A percentile compares a stretch with the other conserved stretches of the same genome.
These are phyloP conservation scores for Linderina pennispora DNA, from an alignment of 192 early-diverging fungal species.

Conservation along the genomic window DNA sequence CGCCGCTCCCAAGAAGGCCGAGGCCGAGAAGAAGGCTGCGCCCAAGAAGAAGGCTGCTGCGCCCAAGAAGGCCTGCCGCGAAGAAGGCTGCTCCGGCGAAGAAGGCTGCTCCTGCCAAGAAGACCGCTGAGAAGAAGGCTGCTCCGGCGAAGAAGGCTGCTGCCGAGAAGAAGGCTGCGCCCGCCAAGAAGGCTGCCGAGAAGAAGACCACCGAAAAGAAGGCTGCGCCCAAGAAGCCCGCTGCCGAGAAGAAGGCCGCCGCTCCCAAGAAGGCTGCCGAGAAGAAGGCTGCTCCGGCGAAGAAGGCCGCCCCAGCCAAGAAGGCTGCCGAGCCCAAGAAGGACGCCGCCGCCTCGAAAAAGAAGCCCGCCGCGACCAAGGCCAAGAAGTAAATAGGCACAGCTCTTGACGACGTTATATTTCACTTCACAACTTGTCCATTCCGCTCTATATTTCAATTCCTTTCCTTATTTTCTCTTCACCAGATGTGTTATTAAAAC, in stretches of 20 bases:
- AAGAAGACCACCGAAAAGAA: conserved; percentile 10
- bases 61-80: not conserved
- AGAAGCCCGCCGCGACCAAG: conserved; percentile 9
- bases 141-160: conserved; percentile 1
- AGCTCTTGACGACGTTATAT: too few species aligned
- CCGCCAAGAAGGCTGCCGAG: conserved; percentile 2
- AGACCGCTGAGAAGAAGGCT: too few species aligned
- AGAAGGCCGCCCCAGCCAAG: conserved; percentile 13
- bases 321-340: conserved; percentile 20
- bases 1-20: conserved; percentile 11
- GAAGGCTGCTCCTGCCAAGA: conserved; percentile 15
- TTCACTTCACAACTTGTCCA: not conserved
- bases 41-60: conserved; percentile 6
- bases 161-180: not conserved
- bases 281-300: conserved; percentile 15
- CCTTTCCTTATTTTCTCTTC: not conserved
- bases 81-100: conserved; percentile 6
- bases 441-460: not conserved
- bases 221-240: not conserved
- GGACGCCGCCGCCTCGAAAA: conserved; percentile 15
- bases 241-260: conserved; percentile 19
- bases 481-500: too few species aligned
- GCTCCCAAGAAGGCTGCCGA: conserved; percentile 8
- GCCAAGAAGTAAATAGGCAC: not conserved
- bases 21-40: conserved; percentile 13